Percentiles rank a stretch among this genome's conserved stretches.
These are phyloP conservation scores for Talaromyces ruber DNA, from an alignment of 495 filamentous ascomycete genomes.

Conservation along the genomic window DNA sequence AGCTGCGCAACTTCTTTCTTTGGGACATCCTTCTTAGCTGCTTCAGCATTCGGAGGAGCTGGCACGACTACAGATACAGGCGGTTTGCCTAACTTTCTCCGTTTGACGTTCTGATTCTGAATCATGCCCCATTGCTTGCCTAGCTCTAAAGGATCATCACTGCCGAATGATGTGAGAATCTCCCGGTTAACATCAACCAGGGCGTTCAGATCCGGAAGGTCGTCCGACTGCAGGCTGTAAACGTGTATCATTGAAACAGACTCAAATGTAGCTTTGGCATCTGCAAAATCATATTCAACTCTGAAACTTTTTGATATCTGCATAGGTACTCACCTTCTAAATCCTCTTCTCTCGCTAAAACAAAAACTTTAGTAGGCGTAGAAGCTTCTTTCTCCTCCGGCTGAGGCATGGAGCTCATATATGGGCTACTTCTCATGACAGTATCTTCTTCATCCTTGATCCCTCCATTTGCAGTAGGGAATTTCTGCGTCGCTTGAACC, in stretches of 20 bases:
- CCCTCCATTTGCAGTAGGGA: slow-evolving; percentile 20
- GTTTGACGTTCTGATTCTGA: slow-evolving; percentile 50
- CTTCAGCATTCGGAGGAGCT: slow-evolving; percentile 17
- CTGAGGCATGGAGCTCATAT: slow-evolving; percentile 50
- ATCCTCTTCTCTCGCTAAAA: slow-evolving; percentile 73
- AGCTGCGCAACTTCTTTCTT: not conserved
- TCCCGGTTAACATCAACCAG: slow-evolving; percentile 61
- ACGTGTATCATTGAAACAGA: slow-evolving; percentile 70
- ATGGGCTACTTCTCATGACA: slow-evolving; percentile 64
- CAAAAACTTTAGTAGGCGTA: slow-evolving; percentile 46
- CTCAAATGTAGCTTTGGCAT: slow-evolving; percentile 57
- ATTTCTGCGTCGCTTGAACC: slow-evolving; percentile 28
- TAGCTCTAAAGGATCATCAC: slow-evolving; percentile 55
- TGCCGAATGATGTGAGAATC: slow-evolving; percentile 38
- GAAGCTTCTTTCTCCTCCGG: slow-evolving; percentile 28
- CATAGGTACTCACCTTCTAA: slow-evolving; percentile 51
- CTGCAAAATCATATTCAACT: slow-evolving; percentile 32
- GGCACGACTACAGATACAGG: slow-evolving; percentile 17
- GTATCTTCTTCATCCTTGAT: slow-evolving; percentile 52
- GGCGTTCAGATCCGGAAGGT: slow-evolving; percentile 66
- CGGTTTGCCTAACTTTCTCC: slow-evolving; percentile 11
- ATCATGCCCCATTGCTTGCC: slow-evolving; percentile 62
- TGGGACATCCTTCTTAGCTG: slow-evolving; percentile 14
- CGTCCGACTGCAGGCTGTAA: slow-evolving; percentile 71
- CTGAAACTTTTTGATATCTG: not conserved